Conservation (phyloP, 306 rosid genomes). For the Rosa rugosa region DNA sequence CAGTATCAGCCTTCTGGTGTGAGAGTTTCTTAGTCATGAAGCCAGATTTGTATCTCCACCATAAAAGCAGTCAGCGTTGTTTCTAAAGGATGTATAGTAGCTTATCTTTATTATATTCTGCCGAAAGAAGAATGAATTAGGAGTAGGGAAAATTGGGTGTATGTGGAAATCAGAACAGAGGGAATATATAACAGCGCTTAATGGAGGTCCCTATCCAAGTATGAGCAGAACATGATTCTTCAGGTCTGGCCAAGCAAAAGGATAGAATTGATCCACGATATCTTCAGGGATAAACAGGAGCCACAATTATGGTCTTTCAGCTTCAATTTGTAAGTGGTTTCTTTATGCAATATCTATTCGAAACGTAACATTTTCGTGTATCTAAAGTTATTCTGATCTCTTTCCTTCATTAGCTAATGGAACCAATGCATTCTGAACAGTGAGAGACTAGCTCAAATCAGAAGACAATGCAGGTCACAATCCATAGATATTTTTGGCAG, state of each 20-base stretch:
- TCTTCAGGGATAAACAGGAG: neutral
- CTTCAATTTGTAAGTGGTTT: neutral
- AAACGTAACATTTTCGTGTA: neutral
- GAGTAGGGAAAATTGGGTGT: neutral
- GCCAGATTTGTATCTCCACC: neutral
- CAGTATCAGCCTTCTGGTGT: neutral
- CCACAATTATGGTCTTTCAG: neutral
- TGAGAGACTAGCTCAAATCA: neutral
- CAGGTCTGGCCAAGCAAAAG: neutral
- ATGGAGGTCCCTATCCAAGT: constrained; percentile 15
- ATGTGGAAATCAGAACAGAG: neutral
- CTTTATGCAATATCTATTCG: neutral
- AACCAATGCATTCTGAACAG: neutral
- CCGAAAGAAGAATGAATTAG: neutral
- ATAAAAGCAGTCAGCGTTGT: constrained; percentile 4
- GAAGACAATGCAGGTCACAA: constrained; percentile 11
- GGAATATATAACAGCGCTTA: neutral
- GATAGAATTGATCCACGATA: constrained; percentile 1
- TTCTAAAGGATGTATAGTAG: neutral
- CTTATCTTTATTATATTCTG: constrained; percentile 12
- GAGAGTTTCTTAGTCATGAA: neutral
- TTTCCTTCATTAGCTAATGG: neutral
- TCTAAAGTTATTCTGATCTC: constrained; percentile 2
- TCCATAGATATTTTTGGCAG: constrained; percentile 6
- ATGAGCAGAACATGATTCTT: constrained; percentile 34